Percentiles rank a stretch among this genome's conserved stretches.
Evolutionary conservation across 148 eudicot genomes (phyloP).

Genomic region (Chenopodium suecicum): DNA sequence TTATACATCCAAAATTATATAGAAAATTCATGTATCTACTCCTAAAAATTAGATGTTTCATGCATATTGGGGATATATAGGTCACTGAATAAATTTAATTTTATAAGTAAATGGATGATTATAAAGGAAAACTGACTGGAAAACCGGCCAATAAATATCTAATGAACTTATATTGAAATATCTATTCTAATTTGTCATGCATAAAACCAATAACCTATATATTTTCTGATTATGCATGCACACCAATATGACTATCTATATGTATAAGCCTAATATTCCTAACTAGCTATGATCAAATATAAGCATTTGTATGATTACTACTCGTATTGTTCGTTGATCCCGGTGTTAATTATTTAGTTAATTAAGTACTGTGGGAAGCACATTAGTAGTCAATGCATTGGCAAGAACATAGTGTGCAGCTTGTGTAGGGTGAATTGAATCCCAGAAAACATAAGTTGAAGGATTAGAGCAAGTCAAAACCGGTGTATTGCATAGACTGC

Average conservation of each 20-base stretch:
- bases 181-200: background rate
- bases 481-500: slow-evolving; percentile 22
- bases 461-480: slow-evolving; percentile 29
- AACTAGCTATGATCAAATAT: background rate
- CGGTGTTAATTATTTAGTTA: background rate
- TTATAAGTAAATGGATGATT: too few species aligned
- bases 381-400: slow-evolving; percentile 3
- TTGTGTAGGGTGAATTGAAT: slow-evolving; percentile 48
- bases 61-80: background rate
- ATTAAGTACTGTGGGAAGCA: slow-evolving; percentile 16
- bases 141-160: too few species aligned
- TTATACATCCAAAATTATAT: too few species aligned
- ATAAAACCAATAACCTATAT: background rate
- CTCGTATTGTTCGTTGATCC: too few species aligned
- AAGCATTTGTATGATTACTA: background rate
- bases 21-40: background rate
- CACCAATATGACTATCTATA: background rate
- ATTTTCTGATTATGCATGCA: background rate
- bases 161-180: too few species aligned
- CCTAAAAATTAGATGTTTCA: background rate
- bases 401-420: slow-evolving; percentile 35
- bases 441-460: slow-evolving; percentile 42
- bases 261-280: background rate
- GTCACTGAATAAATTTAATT: too few species aligned
- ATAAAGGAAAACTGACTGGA: too few species aligned